Base-by-base conservation (phyloP, 352 stramenopile species). In the Pythium monospermum region DNA sequence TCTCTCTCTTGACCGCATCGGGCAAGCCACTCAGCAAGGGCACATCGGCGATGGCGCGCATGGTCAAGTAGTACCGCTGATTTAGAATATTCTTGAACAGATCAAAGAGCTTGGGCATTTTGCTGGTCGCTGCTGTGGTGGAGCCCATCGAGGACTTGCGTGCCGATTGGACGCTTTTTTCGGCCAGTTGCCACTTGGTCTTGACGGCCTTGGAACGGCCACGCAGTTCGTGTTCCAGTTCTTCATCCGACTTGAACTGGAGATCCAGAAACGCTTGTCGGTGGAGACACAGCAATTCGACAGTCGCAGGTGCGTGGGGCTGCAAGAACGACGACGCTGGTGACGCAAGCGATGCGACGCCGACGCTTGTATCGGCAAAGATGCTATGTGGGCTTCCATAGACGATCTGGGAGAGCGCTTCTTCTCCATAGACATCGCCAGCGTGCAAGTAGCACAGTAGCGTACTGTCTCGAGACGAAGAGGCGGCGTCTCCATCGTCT, bases 51-150 rank as follows among this genome's bases (percentile, higher is more conserved):
- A 87, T 68, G 3, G 67, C 63, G 1, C 73, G 67, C 64, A 83
- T 80, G 2, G 71, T 87, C 12, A 85, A 44, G 43, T 74, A 71
- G 46, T 67, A 81, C 4, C 76, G 71, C 49, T 87, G 76, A 39
- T 87, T 85, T 4, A 87, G 38, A 11, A 87, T 77, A 44, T 85
- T 87, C 37, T 76, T 69, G 55, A 85, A 83, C 7, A 87, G 57
- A 15, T 84, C 59, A 19, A 85, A 81, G 16, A 87, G 62, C 37
- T 76, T 84, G 12, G 71, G 69, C 4, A 56, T 61, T 30, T 73
- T 78, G 8, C 44, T 66, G 8, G 46, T 32, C 13, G 48, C 18
- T 11, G 27, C 8, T 12, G 30, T 8, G 8, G 30, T 50, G 13
- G 32, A 46, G 18, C 36, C 44, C 7, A 6, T 32, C 4, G 36